A percentile compares a stretch with the other conserved stretches of the same genome.
These are phyloP conservation scores for Trichoderma guizhouense DNA, from an alignment of 2,329 filamentous ascomycete genomes.

Conservation along the genomic window DNA sequence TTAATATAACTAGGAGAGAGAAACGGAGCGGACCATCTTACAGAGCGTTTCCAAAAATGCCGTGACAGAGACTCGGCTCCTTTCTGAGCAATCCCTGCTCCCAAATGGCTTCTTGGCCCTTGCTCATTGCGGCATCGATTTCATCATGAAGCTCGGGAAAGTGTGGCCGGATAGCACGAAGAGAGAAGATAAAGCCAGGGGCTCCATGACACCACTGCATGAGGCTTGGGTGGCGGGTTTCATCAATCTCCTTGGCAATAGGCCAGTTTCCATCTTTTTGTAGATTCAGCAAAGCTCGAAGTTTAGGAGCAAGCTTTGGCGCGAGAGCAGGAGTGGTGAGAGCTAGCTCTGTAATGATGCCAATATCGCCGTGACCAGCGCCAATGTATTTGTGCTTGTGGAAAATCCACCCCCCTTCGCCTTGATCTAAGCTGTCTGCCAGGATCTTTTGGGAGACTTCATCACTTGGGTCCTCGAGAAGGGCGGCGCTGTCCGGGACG, in stretches of 20 bases:
- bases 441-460: slow-evolving; percentile 60
- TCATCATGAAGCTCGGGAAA: slow-evolving; percentile 53
- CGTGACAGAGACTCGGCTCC: slow-evolving; percentile 63
- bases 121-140: slow-evolving; percentile 51
- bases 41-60: slow-evolving; percentile 62
- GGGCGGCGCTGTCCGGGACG: slow-evolving; percentile 47
- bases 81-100: slow-evolving; percentile 59
- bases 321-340: slow-evolving; percentile 55
- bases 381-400: slow-evolving; percentile 61
- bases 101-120: slow-evolving; percentile 52
- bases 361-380: slow-evolving; percentile 64
- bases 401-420: slow-evolving; percentile 56
- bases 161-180: slow-evolving; percentile 52
- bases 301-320: slow-evolving; percentile 47
- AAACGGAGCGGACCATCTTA: slow-evolving; percentile 34
- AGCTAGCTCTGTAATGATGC: slow-evolving; percentile 68
- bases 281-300: slow-evolving; percentile 54
- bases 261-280: slow-evolving; percentile 66
- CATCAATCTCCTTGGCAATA: slow-evolving; percentile 32
- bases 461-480: slow-evolving; percentile 52
- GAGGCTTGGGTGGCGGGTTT: slow-evolving; percentile 27
- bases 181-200: slow-evolving; percentile 58
- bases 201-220: slow-evolving; percentile 68
- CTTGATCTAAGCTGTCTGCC: slow-evolving; percentile 39
- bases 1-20: neutral